Evolutionary conservation across 345 rosid species (phyloP).

Genomic region (Bruguiera parviflora): DNA sequence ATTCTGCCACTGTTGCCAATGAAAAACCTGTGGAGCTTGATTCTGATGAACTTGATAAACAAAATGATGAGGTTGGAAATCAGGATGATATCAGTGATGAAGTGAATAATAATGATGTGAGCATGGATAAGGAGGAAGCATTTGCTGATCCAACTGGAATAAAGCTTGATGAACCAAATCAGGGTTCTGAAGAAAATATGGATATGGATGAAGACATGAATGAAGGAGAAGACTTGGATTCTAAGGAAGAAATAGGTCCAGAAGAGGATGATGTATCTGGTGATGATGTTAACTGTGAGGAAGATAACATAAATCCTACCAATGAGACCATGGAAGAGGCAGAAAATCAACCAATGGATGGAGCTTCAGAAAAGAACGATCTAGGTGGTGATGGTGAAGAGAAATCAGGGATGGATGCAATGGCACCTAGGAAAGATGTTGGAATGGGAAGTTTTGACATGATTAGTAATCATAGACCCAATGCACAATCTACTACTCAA

Average conservation of each 20-base stretch:
- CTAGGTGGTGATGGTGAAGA: slow-evolving; percentile 40
- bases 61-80: slow-evolving; percentile 38
- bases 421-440: slow-evolving; percentile 34
- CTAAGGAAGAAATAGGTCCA: slow-evolving; percentile 44
- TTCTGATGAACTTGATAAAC: slow-evolving; percentile 41
- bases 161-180: slow-evolving; percentile 51
- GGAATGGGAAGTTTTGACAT: slow-evolving; percentile 39
- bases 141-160: slow-evolving; percentile 58
- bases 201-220: slow-evolving; percentile 36
- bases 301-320: slow-evolving; percentile 33
- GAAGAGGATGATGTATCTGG: slow-evolving; percentile 42
- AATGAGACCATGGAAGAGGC: slow-evolving; percentile 47
- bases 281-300: slow-evolving; percentile 37
- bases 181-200: slow-evolving; percentile 42
- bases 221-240: slow-evolving; percentile 38
- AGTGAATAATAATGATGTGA: slow-evolving; percentile 53
- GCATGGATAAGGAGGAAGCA: slow-evolving; percentile 60
- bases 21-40: slow-evolving; percentile 42
- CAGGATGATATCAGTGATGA: slow-evolving; percentile 48
- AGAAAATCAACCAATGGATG: slow-evolving; percentile 39
- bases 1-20: slow-evolving; percentile 35
- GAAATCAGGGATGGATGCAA: slow-evolving; percentile 35
- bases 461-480: slow-evolving; percentile 37
- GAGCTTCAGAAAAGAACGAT: slow-evolving; percentile 39
- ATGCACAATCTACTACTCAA: slow-evolving; percentile 51